Conservation (phyloP, 2,329 filamentous ascomycete species). For the Meredithiella fracta region DNA sequence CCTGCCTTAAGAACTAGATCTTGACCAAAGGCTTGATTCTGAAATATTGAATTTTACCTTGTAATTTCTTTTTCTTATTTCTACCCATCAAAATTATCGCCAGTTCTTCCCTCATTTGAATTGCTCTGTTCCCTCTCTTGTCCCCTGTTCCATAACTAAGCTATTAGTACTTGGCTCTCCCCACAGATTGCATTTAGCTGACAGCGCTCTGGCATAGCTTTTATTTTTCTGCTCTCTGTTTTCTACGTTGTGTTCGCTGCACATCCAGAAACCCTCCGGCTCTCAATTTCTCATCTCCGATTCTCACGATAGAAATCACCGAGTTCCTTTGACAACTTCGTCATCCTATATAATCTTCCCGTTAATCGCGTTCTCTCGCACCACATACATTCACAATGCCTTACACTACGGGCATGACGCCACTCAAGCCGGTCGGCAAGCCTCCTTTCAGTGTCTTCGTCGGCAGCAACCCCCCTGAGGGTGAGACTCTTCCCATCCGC, state of each 20-base stretch:
- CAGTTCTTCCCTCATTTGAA: too few species aligned
- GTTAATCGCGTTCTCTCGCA: neutral
- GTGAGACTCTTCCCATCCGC: conserved; percentile 72
- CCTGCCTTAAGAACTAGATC: neutral
- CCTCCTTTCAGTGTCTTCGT: conserved; percentile 62
- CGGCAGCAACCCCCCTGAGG: conserved; percentile 49
- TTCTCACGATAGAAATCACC: neutral
- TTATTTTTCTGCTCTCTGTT: neutral
- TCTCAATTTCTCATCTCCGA: neutral
- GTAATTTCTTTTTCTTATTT: too few species aligned
- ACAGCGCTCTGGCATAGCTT: neutral
- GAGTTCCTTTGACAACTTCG: neutral
- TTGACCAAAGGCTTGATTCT: too few species aligned
- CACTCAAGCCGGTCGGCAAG: conserved; percentile 45
- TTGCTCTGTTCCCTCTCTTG: neutral
- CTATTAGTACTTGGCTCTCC: neutral
- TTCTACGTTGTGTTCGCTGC: neutral
- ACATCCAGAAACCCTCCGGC: neutral
- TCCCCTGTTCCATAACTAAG: neutral
- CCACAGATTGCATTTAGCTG: neutral
- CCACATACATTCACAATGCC: conserved; percentile 19
- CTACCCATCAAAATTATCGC: neutral
- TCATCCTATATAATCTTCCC: neutral
- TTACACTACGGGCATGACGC: conserved; percentile 30
- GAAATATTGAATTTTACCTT: too few species aligned